Conservation (phyloP, 805 yeast genomes). For the Ogataea naganishii region DNA sequence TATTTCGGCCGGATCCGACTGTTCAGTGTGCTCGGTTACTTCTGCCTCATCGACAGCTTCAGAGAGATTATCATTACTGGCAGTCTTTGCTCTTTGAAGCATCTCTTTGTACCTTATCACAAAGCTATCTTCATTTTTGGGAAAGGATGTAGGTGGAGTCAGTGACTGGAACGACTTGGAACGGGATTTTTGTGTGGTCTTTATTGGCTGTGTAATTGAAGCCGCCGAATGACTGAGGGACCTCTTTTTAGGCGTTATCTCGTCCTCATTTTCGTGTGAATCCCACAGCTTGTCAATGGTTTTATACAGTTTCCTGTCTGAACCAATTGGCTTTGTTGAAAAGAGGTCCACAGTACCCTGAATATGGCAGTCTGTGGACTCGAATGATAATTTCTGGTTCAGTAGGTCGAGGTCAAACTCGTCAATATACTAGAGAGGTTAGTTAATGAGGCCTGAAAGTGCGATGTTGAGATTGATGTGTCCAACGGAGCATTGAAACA, state of each 20-base stretch:
- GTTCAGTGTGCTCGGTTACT: neutral
- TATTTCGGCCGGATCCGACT: neutral
- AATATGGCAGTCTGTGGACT: conserved; percentile 65
- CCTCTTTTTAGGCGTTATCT: too few species aligned
- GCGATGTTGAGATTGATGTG: too few species aligned
- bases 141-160: conserved; percentile 18
- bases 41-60: conserved; percentile 2
- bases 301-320: conserved; percentile 83
- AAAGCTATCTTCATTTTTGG: conserved; percentile 3
- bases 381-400: conserved; percentile 77
- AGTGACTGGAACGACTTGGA: conserved; percentile 22
- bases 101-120: neutral
- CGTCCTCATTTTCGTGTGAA: conserved; percentile 3
- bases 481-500: too few species aligned
- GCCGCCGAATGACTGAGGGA: too few species aligned
- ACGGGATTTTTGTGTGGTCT: conserved; percentile 12
- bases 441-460: too few species aligned
- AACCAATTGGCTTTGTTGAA: conserved; percentile 87
- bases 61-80: conserved; percentile 1
- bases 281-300: conserved; percentile 62
- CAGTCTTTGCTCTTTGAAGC: neutral
- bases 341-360: conserved; percentile 89
- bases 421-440: conserved; percentile 62
- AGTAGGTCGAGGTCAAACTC: conserved; percentile 88
- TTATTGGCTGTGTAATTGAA: conserved; percentile 5